Conservation (phyloP, 2,329 filamentous ascomycete genomes). For the Aspergillus calidoustus region DNA sequence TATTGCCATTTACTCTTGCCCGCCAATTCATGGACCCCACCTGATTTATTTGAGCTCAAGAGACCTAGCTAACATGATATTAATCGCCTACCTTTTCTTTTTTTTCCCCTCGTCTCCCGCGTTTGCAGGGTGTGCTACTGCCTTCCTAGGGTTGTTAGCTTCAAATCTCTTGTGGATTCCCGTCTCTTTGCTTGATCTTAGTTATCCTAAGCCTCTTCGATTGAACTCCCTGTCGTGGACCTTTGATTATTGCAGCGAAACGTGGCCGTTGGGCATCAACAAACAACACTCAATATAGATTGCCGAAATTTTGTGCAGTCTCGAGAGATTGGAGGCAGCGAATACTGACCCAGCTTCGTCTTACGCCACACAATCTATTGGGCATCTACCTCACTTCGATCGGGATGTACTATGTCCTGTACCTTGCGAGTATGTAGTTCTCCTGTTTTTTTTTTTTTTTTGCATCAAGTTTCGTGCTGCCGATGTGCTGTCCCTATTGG, state of each 20-base stretch:
- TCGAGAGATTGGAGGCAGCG: slow-evolving; percentile 25
- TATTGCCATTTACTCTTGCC: slow-evolving; percentile 19
- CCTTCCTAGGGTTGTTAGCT: slow-evolving; percentile 21
- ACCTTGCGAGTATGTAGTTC: slow-evolving; percentile 71
- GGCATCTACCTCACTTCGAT: slow-evolving; percentile 18
- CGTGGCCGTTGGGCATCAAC: slow-evolving; percentile 33
- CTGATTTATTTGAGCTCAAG: slow-evolving; percentile 34
- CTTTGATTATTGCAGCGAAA: slow-evolving; percentile 22
- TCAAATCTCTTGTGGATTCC: slow-evolving; percentile 18
- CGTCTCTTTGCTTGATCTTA: slow-evolving; percentile 14
- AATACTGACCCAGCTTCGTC: slow-evolving; percentile 31
- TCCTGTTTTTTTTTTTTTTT: slow-evolving; percentile 26
- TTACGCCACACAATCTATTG: slow-evolving; percentile 28
- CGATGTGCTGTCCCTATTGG: not conserved
- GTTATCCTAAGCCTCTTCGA: slow-evolving; percentile 19
- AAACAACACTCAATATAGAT: slow-evolving; percentile 22
- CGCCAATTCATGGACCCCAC: slow-evolving; percentile 35
- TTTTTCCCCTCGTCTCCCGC: slow-evolving; percentile 20
- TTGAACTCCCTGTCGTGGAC: slow-evolving; percentile 10
- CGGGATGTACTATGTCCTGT: slow-evolving; percentile 61
- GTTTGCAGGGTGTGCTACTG: slow-evolving; percentile 20
- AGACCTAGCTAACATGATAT: slow-evolving; percentile 32
- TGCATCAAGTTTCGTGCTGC: slow-evolving; percentile 8
- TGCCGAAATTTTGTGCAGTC: slow-evolving; percentile 28
- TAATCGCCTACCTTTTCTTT: slow-evolving; percentile 22